Evolutionary conservation across 208 protist species (phyloP).

Genomic region (Leishmania aethiopica): DNA sequence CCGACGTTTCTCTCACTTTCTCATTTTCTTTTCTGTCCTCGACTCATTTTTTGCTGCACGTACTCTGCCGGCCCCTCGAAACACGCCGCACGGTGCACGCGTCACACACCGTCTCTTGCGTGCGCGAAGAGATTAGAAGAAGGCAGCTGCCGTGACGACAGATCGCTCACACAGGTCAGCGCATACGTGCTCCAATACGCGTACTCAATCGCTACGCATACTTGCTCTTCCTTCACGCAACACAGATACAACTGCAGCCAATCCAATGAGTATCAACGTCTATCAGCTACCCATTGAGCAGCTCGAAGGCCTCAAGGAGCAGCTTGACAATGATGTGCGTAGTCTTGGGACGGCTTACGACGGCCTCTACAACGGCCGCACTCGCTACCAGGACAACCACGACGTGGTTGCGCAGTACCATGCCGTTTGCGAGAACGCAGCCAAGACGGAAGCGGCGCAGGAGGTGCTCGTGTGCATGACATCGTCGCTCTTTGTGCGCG

Average conservation of each 20-base stretch:
- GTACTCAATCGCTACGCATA: background rate
- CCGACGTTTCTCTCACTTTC: background rate
- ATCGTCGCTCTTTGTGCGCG: conserved; percentile 77
- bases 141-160: background rate
- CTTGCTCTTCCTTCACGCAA: background rate
- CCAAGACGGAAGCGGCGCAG: conserved; percentile 36
- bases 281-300: conserved; percentile 83
- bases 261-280: conserved; percentile 54
- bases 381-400: conserved; percentile 74
- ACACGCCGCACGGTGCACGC: background rate
- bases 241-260: background rate
- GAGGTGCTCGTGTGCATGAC: conserved; percentile 86
- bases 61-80: background rate
- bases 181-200: background rate
- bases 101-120: background rate
- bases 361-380: conserved; percentile 73
- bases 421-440: conserved; percentile 49
- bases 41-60: background rate
- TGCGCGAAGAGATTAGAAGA: background rate
- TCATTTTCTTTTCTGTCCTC: background rate
- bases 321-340: conserved; percentile 82
- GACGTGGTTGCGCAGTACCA: conserved; percentile 77
- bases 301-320: conserved; percentile 87
- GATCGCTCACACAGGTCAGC: background rate
- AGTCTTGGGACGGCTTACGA: conserved; percentile 82